These are phyloP conservation scores for Polytrichum commune DNA, from an alignment of 225 moss, liverwort and hornwort species.

Conservation along the genomic window DNA sequence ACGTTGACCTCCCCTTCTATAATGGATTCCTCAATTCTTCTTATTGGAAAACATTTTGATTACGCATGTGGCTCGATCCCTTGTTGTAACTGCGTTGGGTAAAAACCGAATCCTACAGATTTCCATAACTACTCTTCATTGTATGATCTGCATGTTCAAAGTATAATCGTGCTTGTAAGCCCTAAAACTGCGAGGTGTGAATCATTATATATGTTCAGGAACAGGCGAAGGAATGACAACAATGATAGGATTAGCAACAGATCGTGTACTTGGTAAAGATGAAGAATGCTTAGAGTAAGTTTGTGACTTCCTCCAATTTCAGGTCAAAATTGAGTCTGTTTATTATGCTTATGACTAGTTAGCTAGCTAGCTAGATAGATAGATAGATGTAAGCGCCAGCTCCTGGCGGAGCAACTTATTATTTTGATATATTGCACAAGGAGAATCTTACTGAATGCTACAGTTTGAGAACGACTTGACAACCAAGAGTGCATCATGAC, in stretches of 20 bases:
- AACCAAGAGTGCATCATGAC: neutral
- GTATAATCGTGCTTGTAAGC: too few relatives aligned
- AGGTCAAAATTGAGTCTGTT: neutral
- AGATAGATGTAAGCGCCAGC: too few relatives aligned
- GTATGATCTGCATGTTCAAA: neutral
- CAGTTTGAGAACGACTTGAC: neutral
- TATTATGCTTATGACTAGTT: neutral
- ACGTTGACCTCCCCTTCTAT: neutral
- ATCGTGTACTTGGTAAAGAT: conserved; percentile 81
- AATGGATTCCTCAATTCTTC: neutral
- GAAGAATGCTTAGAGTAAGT: conserved; percentile 81
- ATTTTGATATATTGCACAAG: too few relatives aligned
- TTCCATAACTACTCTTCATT: neutral
- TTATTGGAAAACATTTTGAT: too few relatives aligned
- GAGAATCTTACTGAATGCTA: too few relatives aligned
- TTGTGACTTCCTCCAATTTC: neutral
- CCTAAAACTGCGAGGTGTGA: too few relatives aligned
- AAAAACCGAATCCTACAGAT: neutral
- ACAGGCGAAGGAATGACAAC: conserved; percentile 62
- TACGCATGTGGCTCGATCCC: neutral
- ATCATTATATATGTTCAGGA: conserved; percentile 17
- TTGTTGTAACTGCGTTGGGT: neutral
- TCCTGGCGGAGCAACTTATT: too few relatives aligned
- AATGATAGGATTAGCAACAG: conserved; percentile 89
- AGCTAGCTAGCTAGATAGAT: neutral